Evolutionary conservation across 2,329 filamentous ascomycete species (phyloP).

Genomic region (Clarireedia hainanense): DNA sequence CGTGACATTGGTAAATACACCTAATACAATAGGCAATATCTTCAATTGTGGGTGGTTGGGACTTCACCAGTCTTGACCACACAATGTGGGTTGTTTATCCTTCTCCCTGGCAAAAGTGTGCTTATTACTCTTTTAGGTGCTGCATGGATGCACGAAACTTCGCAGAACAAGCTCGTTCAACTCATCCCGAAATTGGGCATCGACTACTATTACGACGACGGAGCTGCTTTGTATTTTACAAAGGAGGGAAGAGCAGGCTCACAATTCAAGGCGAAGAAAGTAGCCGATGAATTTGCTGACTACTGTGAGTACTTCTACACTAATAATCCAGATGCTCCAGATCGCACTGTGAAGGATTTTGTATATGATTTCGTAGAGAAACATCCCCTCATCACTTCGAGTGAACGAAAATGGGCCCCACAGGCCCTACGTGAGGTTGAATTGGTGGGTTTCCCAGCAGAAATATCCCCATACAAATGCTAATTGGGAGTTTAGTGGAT

Average conservation of each 20-base stretch:
- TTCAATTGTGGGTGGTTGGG: conserved; percentile 27
- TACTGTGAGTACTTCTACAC: conserved; percentile 35
- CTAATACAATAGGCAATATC: conserved; percentile 26
- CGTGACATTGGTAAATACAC: conserved; percentile 35
- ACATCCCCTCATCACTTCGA: conserved; percentile 35
- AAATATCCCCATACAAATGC: background rate
- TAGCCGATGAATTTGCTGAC: conserved; percentile 38
- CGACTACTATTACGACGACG: conserved; percentile 39
- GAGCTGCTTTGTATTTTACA: conserved; percentile 35
- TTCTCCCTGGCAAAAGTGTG: conserved; percentile 19
- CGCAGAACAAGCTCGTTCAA: conserved; percentile 36
- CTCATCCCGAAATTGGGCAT: conserved; percentile 35
- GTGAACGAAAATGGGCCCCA: conserved; percentile 36
- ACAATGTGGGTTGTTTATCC: conserved; percentile 28
- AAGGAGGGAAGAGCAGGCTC: conserved; percentile 35
- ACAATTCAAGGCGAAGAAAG: conserved; percentile 40
- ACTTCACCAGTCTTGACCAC: conserved; percentile 19
- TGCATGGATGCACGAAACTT: conserved; percentile 39
- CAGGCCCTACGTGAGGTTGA: conserved; percentile 37
- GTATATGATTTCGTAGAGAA: conserved; percentile 33
- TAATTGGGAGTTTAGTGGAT: conserved; percentile 28
- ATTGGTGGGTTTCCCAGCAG: conserved; percentile 15
- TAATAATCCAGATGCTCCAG: conserved; percentile 33
- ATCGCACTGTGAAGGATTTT: conserved; percentile 34
- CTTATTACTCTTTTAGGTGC: conserved; percentile 30